A percentile compares a stretch with the other conserved stretches of the same genome.
These are phyloP conservation scores for Hibiscus trionum DNA, from an alignment of 345 rosid genomes.

Conservation along the genomic window DNA sequence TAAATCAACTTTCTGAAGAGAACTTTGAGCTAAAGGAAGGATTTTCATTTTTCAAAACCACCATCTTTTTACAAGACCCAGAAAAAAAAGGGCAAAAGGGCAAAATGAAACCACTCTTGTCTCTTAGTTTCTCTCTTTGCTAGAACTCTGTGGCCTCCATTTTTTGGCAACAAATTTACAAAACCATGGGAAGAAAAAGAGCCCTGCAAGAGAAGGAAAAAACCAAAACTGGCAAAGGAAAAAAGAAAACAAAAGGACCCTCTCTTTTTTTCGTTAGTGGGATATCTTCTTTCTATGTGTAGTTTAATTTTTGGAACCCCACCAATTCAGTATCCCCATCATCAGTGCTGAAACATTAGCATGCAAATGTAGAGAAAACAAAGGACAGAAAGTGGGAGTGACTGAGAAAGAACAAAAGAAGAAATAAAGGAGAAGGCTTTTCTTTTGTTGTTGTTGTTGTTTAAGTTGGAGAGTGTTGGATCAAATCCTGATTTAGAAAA, in stretches of 20 bases:
- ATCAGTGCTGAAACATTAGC: background rate
- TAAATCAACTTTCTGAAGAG: slow-evolving; percentile 15
- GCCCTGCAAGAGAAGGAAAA: background rate
- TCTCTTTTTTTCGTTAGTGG: background rate
- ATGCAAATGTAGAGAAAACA: background rate
- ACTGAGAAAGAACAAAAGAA: no score
- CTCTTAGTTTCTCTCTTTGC: background rate
- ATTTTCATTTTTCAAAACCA: background rate
- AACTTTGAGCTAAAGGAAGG: slow-evolving; percentile 17
- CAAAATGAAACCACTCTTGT: slow-evolving; percentile 10
- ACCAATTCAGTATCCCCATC: background rate
- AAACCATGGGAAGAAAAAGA: background rate
- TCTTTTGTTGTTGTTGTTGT: no score
- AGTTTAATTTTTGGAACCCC: background rate
- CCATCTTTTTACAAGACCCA: slow-evolving; percentile 11
- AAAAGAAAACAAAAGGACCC: background rate
- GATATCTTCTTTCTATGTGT: background rate
- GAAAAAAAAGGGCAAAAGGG: slow-evolving; percentile 12
- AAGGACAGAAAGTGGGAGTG: background rate
- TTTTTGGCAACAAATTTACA: background rate
- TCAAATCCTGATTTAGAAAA: background rate
- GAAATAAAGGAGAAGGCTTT: no score
- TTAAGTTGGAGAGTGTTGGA: background rate
- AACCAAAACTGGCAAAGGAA: background rate
- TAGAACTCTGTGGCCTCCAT: slow-evolving; percentile 33